Evolutionary conservation across 106 monocot genomes (phyloP), one percentile per base, ranked within the genome.

Genomic region (Amphibolis antarctica): DNA sequence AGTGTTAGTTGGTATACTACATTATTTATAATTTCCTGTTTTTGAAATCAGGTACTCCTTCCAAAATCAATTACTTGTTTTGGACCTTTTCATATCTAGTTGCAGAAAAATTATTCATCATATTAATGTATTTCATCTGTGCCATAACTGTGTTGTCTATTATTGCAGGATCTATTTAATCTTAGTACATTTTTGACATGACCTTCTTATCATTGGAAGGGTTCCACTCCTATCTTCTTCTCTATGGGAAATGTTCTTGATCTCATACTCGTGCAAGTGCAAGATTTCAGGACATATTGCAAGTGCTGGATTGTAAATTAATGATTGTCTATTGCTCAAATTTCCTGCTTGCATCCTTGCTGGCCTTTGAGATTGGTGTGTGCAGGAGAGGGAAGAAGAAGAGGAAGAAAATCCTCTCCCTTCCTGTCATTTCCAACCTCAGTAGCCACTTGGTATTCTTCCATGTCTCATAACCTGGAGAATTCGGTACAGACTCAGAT

Each of bases 401-500:
- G 69, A 73, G 72, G 72, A 78, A 69, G 53, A 44, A 51, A 28
- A 23, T 4, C 61, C 36, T 66, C 28, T 29, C 43, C 68, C 46
- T 47, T 44, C 60, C 42, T 53, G 55, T 21, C 42, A 4, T 47
- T 56, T 13, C 76, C 59, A 52, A 55, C 55, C 45, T 60, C 42
- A 60, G 46, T 42, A 44, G 49, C 49, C 12, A 43, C 10, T 25
- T 53, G 27, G 28, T 13, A 9, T 43, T 28, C 18, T 44, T 59
- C 64, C 62, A 82, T 85, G 89, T 70, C 80, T 71, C 82, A 67
- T 69, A 80, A 80, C 44, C 57, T 78, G 62, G 80, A 85, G 62
- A 78, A 80, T 66, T 82, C 88, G 56, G 80, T 88, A 53, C 82
- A 83, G 75, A 89, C 89, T 22, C 89, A 89, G 67, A 82, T 85